Percentiles rank a stretch among this genome's conserved stretches.
phyloP scores from a whole-genome alignment of 208 protist genomes.

The Naegleria fowleri region DNA sequence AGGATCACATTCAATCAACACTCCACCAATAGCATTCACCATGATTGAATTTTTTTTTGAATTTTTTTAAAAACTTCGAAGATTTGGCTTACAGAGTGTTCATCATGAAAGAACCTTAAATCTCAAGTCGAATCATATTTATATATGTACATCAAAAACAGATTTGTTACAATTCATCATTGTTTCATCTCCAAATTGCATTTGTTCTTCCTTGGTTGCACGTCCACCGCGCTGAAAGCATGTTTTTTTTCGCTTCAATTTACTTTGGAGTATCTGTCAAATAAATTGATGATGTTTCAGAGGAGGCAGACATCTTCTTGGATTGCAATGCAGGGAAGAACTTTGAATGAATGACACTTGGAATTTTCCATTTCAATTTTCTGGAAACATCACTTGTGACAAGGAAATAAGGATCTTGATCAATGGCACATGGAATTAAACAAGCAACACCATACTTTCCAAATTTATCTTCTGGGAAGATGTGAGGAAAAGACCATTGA shows the following conservation, averaged over 20 bases:
- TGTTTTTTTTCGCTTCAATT: constrained; percentile 84
- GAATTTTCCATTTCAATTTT: constrained; percentile 76
- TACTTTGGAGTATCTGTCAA: constrained; percentile 88
- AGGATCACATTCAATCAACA: background rate
- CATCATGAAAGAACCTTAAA: too few species aligned
- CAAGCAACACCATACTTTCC: constrained; percentile 50
- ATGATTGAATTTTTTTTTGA: background rate
- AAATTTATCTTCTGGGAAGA: constrained; percentile 58
- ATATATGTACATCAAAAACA: too few species aligned
- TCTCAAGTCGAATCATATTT: too few species aligned
- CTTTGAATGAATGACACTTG: constrained; percentile 88
- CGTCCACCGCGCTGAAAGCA: constrained; percentile 91
- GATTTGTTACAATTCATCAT: too few species aligned
- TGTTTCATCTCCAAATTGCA: constrained; percentile 72
- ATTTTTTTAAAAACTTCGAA: background rate
- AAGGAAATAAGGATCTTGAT: constrained; percentile 97
- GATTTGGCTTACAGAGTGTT: too few species aligned
- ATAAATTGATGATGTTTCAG: constrained; percentile 75
- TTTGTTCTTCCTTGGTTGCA: constrained; percentile 88
- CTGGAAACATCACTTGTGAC: constrained; percentile 88
- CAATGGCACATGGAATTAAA: constrained; percentile 93
- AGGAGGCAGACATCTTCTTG: constrained; percentile 95
- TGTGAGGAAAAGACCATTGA: constrained; percentile 83
- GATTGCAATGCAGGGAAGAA: constrained; percentile 94
- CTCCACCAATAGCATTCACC: background rate